A percentile compares a stretch with the other conserved stretches of the same genome.
These are phyloP conservation scores for Tetrapyrgos nigripes DNA, from an alignment of 1,284 basidiomycete species.

Conservation along the genomic window DNA sequence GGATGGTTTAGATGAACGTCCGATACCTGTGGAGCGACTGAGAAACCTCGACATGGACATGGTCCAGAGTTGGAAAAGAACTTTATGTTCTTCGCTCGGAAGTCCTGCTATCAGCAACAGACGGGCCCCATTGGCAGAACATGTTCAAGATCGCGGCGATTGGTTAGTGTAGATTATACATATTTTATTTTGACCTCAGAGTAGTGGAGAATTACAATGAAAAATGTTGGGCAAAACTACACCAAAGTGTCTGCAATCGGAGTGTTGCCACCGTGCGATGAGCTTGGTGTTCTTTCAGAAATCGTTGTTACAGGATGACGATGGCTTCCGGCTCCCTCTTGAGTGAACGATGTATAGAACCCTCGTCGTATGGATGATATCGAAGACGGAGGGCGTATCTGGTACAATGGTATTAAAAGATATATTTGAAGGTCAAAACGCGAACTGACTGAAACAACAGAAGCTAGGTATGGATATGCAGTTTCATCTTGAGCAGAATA, in stretches of 20 bases:
- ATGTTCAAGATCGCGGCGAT: constrained; percentile 17
- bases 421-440: constrained; percentile 20
- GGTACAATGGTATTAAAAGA: background rate
- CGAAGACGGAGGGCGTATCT: constrained; percentile 55
- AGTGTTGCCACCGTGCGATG: constrained; percentile 61
- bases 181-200: background rate
- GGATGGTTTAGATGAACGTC: constrained; percentile 23
- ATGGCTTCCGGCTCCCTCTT: constrained; percentile 19
- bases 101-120: constrained; percentile 2
- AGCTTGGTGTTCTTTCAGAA: constrained; percentile 59
- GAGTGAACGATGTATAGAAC: constrained; percentile 35
- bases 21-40: constrained; percentile 14
- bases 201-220: too few species aligned
- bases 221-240: too few species aligned
- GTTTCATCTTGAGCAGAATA: constrained; percentile 66
- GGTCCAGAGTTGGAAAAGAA: constrained; percentile 11
- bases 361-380: constrained; percentile 31
- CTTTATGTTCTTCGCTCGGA: background rate
- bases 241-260: constrained; percentile 31
- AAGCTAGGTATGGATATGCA: constrained; percentile 55
- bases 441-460: constrained; percentile 55
- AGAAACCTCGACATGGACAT: background rate
- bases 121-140: constrained; percentile 1
- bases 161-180: constrained; percentile 24
- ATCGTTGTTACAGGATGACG: constrained; percentile 26